Base-by-base conservation (phyloP, 306 rosid species). In the Chamaecrista fasciculata region DNA sequence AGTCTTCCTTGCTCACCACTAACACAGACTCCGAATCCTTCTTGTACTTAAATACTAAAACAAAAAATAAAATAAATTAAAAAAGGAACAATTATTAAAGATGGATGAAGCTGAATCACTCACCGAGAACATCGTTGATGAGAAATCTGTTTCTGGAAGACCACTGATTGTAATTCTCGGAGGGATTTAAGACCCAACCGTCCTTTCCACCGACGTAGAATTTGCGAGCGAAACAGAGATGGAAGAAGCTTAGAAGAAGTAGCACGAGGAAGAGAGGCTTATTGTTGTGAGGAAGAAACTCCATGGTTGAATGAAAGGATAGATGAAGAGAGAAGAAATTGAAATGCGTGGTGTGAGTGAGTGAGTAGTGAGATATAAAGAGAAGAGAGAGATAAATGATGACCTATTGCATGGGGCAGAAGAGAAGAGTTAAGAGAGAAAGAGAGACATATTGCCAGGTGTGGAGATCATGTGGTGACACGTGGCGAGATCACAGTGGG, bases 131-230 rank as follows among this genome's bases (percentile, higher is more conserved):
- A 74, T 93, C 97, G 42, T 78, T 80, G 79, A 90, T 79, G 36
- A 50, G 80, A 66, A 93, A 93, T 65, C 97, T 80, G 67, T 75
- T 83, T 40, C 73, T 81, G 20, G 2, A 74, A 64, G 97, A 28
- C 98, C 98, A 93, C 1, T 71, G 56, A 12, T 15, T 48, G 70
- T 81, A 93, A 47, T 12, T 70, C 80, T 85, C 82, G 3, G 86
- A 83, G 9, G 96, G 96, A 52, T 82, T 80, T 75, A 80, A 37
- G 14, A 88, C 87, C 98, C 98, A 93, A 0, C 97, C 98, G 28
- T 88, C 82, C 50, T 1, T 79, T 23, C 82, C 93, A 44, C 98
- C 98, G 15, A 79, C 97, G 34, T 59, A 34, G 76, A 85, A 86
- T 12, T 69, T 79, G 69, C 48, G 64, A 0, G 84, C 96, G 47